Base-by-base conservation (phyloP, 805 yeast species). In the Candida methanosorbosa region DNA sequence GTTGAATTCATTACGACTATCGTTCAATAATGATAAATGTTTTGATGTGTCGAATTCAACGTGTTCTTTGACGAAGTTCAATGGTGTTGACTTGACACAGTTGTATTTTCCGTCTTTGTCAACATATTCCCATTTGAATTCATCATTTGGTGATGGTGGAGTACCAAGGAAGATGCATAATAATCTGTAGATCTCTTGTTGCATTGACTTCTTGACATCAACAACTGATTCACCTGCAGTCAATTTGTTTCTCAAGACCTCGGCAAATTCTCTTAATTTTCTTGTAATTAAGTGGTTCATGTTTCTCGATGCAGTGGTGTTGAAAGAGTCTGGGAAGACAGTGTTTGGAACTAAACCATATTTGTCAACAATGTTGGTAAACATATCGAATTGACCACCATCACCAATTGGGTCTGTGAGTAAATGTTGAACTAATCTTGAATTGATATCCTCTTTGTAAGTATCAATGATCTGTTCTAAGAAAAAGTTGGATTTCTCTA, bases 361-460 rank as follows among this genome's bases (percentile, higher is more conserved):
- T 57, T 85, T 86, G 42, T 76, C 75, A 33, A 84, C 71, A 38
- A 86, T 54, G 57, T 84, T 82, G 32, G 78, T 66, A 53, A 83
- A 73, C 92, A 85, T 81, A 43, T 81, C 78, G 68, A 81, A 84
- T 58, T 85, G 95, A 35, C 95, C 95, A 46, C 95, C 95, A 51
- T 86, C 95, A 38, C 70, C 55, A 30, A 78, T 75, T 18, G 95
- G 94, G 36, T 73, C 78, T 4, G 61, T 46, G 36, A 84, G 62
- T 31, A 85, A 57, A 44, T 70, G 72, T 57, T 78, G 83, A 33
- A 85, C 73, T 37, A 82, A 59, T 43, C 94, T 69, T 1, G 87
- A 77, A 42, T 76, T 87, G 34, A 79, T 70, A 29, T 68, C 77
- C 52, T 78, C 78, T 25, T 72, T 64, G 23, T 72, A 68, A 18